Evolutionary conservation across 208 protist species (phyloP).

Genomic region (Acanthamoeba sp.): DNA sequence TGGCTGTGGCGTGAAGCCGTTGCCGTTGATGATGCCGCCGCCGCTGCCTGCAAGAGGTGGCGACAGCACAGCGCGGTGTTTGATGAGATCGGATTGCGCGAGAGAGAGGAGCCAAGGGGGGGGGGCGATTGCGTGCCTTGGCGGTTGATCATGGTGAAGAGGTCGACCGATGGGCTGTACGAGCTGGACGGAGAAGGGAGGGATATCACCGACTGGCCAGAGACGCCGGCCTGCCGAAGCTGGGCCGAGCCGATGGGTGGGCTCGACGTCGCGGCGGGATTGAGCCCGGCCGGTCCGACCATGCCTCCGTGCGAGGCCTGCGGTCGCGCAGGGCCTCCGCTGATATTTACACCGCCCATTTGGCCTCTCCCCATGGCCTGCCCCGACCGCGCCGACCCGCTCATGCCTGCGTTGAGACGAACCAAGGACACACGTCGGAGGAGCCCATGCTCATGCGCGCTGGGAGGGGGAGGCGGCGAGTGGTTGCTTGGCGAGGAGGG

Average conservation of each 20-base stretch:
- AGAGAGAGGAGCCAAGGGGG: neutral
- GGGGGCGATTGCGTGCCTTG: neutral
- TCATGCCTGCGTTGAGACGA: slow-evolving; percentile 28
- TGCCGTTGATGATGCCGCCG: neutral
- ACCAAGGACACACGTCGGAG: no score
- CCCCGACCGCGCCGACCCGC: neutral
- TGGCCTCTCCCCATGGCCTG: neutral
- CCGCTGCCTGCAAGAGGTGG: neutral
- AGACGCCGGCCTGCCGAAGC: neutral
- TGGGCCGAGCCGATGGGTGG: neutral
- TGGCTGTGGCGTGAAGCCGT: slow-evolving; percentile 12
- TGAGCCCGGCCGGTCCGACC: neutral
- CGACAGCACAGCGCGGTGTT: neutral
- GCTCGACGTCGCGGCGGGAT: neutral
- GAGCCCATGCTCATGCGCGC: no score
- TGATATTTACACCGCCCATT: slow-evolving; percentile 19
- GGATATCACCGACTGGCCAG: neutral
- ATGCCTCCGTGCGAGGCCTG: neutral
- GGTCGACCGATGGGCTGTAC: slow-evolving; percentile 50
- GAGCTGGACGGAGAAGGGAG: neutral
- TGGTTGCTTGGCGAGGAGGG: neutral
- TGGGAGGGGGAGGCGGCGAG: neutral
- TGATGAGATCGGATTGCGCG: neutral
- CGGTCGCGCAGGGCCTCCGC: neutral
- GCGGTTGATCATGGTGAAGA: slow-evolving; percentile 69